These are phyloP conservation scores for Colletotrichum camelliae DNA, from an alignment of 2,329 filamentous ascomycete genomes.

Conservation along the genomic window DNA sequence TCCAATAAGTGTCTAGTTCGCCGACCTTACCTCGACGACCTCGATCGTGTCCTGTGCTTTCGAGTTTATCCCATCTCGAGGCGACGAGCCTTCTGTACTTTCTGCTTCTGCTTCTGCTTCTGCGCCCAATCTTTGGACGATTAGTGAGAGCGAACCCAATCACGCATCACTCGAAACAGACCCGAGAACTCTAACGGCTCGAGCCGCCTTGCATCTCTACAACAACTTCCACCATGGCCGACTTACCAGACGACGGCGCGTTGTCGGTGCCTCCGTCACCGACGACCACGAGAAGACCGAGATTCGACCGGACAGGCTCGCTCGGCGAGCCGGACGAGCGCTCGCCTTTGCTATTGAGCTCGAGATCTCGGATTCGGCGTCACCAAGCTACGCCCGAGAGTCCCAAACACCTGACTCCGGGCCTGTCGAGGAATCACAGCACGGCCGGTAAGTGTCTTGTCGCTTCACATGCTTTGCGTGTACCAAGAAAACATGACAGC, in stretches of 20 bases:
- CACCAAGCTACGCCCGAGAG: constrained; percentile 29
- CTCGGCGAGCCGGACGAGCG: constrained; percentile 42
- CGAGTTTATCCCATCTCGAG: not conserved
- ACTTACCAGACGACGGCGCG: not conserved
- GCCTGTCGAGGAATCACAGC: constrained; percentile 47
- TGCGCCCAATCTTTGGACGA: not conserved
- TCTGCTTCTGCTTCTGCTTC: not conserved
- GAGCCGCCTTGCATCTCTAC: not conserved
- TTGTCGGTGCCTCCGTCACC: constrained; percentile 20
- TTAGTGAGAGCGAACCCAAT: not conserved
- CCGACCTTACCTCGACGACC: not conserved
- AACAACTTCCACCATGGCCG: constrained; percentile 3
- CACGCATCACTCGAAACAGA: not conserved
- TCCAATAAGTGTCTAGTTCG: not conserved
- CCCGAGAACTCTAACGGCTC: constrained; percentile 4
- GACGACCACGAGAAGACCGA: constrained; percentile 14
- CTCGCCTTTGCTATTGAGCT: constrained; percentile 46
- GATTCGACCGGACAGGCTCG: constrained; percentile 17
- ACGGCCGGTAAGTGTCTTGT: constrained; percentile 41
- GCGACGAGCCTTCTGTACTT: not conserved
- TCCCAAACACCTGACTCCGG: constrained; percentile 21
- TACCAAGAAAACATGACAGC: not conserved
- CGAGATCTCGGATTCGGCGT: constrained; percentile 45
- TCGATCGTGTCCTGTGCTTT: not conserved
- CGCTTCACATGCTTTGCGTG: not conserved